Conservation (phyloP, 2,329 filamentous ascomycete genomes). For the Triangularia setosa region DNA sequence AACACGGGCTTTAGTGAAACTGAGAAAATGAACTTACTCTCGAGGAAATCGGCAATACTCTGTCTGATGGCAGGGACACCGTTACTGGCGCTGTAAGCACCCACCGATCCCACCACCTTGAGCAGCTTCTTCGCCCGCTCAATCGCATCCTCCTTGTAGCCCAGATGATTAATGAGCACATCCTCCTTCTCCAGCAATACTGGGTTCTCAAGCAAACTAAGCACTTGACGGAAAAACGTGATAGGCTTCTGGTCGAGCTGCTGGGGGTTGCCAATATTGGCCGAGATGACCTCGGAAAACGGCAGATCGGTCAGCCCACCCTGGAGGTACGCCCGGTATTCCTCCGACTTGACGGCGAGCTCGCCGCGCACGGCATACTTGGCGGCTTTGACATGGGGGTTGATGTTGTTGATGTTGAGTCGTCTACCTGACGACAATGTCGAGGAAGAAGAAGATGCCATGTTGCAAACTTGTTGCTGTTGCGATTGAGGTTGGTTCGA, state of each 20-base stretch:
- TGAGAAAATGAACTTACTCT: constrained; percentile 53
- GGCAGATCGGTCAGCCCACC: constrained; percentile 62
- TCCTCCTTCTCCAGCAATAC: constrained; percentile 76
- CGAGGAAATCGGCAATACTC: constrained; percentile 88
- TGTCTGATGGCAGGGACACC: constrained; percentile 83
- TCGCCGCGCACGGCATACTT: constrained; percentile 97
- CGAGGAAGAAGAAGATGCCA: constrained; percentile 31
- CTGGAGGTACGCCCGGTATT: constrained; percentile 72
- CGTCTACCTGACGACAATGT: constrained; percentile 35
- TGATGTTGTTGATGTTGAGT: constrained; percentile 84
- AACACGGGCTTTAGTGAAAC: not conserved
- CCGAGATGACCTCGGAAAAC: constrained; percentile 87
- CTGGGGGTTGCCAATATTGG: constrained; percentile 98
- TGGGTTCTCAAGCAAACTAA: constrained; percentile 90
- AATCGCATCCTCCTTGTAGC: constrained; percentile 87
- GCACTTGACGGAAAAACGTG: constrained; percentile 97
- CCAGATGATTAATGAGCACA: constrained; percentile 68
- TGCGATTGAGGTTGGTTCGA: constrained; percentile 16
- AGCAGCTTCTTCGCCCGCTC: constrained; percentile 78
- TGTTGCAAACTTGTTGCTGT: constrained; percentile 28
- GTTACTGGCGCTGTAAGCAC: constrained; percentile 92
- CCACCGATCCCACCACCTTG: constrained; percentile 81
- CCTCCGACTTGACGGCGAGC: constrained; percentile 87
- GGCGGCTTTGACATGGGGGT: constrained; percentile 78
- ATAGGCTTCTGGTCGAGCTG: constrained; percentile 99